Conservation (phyloP, 2,329 filamentous ascomycete species). For the Aspergillus luchuensis region DNA sequence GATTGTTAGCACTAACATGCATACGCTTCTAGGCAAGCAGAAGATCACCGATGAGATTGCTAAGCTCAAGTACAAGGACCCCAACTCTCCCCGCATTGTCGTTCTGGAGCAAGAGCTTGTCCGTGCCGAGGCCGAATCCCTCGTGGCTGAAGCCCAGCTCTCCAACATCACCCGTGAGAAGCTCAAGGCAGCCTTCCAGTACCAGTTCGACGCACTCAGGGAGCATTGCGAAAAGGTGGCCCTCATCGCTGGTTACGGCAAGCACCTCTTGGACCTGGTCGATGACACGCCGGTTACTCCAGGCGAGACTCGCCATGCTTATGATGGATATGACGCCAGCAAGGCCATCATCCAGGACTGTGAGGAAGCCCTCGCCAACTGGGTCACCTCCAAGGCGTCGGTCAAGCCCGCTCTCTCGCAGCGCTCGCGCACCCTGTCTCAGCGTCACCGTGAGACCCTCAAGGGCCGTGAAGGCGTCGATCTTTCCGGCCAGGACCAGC, state of each 20-base stretch:
- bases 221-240: constrained; percentile 98
- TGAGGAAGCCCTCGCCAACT: constrained; percentile 95
- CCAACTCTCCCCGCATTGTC: constrained; percentile 95
- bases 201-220: constrained; percentile 95
- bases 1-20: constrained; percentile 11
- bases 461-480: constrained; percentile 70
- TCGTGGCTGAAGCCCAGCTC: constrained; percentile 95
- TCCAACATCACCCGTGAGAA: constrained; percentile 99
- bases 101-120: constrained; percentile 98
- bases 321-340: constrained; percentile 97
- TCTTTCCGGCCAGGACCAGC: constrained; percentile 77
- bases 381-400: constrained; percentile 87
- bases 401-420: constrained; percentile 85
- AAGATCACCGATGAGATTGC: constrained; percentile 99
- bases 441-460: constrained; percentile 75
- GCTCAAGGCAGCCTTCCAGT: constrained; percentile 96
- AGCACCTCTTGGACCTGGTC: constrained; percentile 94
- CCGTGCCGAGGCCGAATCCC: constrained; percentile 96
- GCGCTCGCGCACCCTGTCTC: constrained; percentile 82
- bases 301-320: constrained; percentile 91
- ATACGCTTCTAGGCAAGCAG: constrained; percentile 72
- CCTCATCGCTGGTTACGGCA: constrained; percentile 96
- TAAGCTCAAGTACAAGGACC: constrained; percentile 99
- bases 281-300: constrained; percentile 97
- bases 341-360: constrained; percentile 99